Evolutionary conservation across 768 basidiomycete genomes (phyloP).

Genomic region (Naganishia vaughanmartiniae): DNA sequence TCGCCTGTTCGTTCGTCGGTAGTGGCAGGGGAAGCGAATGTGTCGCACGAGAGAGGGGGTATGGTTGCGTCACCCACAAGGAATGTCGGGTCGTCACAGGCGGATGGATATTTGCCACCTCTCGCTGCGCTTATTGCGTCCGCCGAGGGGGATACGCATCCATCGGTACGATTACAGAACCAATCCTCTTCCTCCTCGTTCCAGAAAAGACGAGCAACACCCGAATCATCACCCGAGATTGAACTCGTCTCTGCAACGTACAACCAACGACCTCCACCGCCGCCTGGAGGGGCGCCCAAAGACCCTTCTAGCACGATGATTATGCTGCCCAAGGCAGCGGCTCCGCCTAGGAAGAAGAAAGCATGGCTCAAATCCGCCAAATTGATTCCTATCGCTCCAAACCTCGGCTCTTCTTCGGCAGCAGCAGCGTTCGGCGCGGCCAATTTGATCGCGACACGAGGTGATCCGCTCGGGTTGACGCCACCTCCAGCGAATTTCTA

Average conservation of each 20-base stretch:
- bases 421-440: background rate
- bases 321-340: background rate
- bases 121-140: background rate
- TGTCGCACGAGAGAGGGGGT: too few relatives aligned
- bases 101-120: too few relatives aligned
- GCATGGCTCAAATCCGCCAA: slow-evolving; percentile 13
- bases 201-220: background rate
- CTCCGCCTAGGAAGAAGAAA: background rate
- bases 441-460: background rate
- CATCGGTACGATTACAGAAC: too few relatives aligned
- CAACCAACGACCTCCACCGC: background rate
- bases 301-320: background rate
- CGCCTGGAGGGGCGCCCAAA: too few relatives aligned
- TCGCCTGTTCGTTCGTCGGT: background rate
- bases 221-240: slow-evolving; percentile 16
- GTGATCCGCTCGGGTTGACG: background rate
- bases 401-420: background rate
- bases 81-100: too few relatives aligned
- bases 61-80: too few relatives aligned
- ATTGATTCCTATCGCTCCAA: slow-evolving; percentile 14
- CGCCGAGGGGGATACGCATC: background rate
- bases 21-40: background rate
- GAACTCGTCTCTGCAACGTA: background rate
- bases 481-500: background rate
- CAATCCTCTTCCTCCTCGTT: too few relatives aligned